A percentile compares a stretch with the other conserved stretches of the same genome.
phyloP scores from a whole-genome alignment of 257 asterid species.

The Solanum lycopersicoides region DNA sequence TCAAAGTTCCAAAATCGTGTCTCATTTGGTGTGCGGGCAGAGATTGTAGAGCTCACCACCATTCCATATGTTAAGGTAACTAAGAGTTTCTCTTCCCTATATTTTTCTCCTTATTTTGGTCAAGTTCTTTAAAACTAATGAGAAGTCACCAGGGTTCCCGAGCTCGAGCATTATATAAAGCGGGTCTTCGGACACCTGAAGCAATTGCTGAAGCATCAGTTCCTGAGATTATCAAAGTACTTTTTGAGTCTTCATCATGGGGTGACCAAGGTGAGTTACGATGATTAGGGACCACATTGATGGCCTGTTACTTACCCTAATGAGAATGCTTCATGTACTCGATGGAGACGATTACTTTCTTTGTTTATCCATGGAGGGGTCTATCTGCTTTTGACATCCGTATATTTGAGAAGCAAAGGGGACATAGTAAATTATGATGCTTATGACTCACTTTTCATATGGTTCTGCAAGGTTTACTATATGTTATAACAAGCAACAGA shows the following conservation, averaged over 20 bases:
- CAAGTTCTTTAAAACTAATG: constrained; percentile 10
- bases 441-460: neutral
- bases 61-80: constrained; percentile 87
- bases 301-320: neutral
- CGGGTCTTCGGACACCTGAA: constrained; percentile 93
- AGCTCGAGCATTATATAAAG: constrained; percentile 95
- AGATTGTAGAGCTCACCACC: constrained; percentile 89
- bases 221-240: constrained; percentile 79
- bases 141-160: constrained; percentile 71
- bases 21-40: constrained; percentile 98
- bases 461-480: neutral
- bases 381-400: neutral
- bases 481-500: neutral
- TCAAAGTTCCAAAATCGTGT: constrained; percentile 92
- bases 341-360: neutral
- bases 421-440: neutral
- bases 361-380: neutral
- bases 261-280: constrained; percentile 42
- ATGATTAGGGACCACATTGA: neutral
- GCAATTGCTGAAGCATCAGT: constrained; percentile 92
- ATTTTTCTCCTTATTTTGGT: constrained; percentile 2
- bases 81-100: constrained; percentile 4
- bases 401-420: neutral
- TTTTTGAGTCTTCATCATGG: constrained; percentile 90
- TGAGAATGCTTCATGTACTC: neutral